Evolutionary conservation across 2,329 filamentous ascomycete genomes (phyloP), one percentile per base, ranked within the genome.

Genomic region (Ophiostoma ips): DNA sequence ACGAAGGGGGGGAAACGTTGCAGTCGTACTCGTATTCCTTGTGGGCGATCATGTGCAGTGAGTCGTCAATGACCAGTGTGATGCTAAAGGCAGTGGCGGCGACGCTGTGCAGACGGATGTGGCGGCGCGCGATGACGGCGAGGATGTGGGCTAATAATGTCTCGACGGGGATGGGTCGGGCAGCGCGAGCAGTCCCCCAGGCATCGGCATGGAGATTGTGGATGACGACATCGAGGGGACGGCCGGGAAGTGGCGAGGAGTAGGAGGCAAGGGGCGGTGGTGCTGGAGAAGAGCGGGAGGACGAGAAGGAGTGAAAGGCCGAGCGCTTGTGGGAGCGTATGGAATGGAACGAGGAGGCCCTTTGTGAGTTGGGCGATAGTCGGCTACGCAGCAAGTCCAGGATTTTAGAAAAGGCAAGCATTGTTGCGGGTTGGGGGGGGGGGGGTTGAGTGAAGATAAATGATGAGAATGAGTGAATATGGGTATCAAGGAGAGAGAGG

Each of bases 221-320:
- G 41, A 52, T 43, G 46, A 52, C 50, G 36, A 52, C 43, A 31
- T 52, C 50, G 16, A 52, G 41, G 15, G 24, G 43, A 16, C 44
- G 34, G 24, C 18, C 16, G 15, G n/a, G n/a, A 10, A 34, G 30
- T 13, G 35, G 16, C 9, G 24, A 33, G n/a, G 16, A 18, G 24
- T 15, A n/a, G 28, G 31, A 46, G 44, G 31, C 30, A 10, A n/a
- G 31, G 10, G 44, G 19, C 4, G 28, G 31, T 10, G 43, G 30
- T 9, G 18, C 10, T 30, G 44, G 13, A 12, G 44, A 35, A 3
- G 28, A 34, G 28, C 28, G 30, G 5, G 30, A 45, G 43, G 41
- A 44, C 24, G 43, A 45, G 16, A 45, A 45, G 4, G 43, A 45
- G 43, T 16, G 10, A 3, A 34, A 45, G 16, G 43, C 15, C 11